These are phyloP conservation scores for Plasmopara halstedii DNA, from an alignment of 352 stramenopile species.

Conservation along the genomic window DNA sequence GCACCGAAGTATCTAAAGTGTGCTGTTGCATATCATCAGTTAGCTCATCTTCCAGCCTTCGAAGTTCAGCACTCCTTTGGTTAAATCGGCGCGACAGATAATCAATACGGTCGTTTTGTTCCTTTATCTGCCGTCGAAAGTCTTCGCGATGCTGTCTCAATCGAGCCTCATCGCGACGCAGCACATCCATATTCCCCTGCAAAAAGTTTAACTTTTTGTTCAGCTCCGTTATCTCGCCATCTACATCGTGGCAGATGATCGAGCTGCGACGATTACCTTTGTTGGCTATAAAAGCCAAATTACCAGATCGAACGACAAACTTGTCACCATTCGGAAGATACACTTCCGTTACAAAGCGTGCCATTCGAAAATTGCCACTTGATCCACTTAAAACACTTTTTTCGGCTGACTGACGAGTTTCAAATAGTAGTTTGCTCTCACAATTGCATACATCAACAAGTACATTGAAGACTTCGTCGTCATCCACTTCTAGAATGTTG, in stretches of 20 bases:
- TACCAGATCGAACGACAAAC: constrained; percentile 54
- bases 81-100: constrained; percentile 37
- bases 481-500: constrained; percentile 52
- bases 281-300: constrained; percentile 70
- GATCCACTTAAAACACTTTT: constrained; percentile 31
- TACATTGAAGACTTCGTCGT: constrained; percentile 71
- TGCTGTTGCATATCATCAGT: constrained; percentile 46
- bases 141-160: constrained; percentile 34
- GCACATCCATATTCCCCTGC: constrained; percentile 23
- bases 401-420: constrained; percentile 41
- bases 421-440: constrained; percentile 58
- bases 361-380: constrained; percentile 46
- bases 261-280: constrained; percentile 39
- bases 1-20: constrained; percentile 49
- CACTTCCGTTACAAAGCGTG: constrained; percentile 47
- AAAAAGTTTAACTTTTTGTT: constrained; percentile 33
- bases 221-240: constrained; percentile 42
- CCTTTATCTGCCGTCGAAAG: constrained; percentile 13
- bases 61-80: constrained; percentile 35
- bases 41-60: constrained; percentile 48
- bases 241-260: constrained; percentile 57
- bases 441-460: constrained; percentile 59
- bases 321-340: constrained; percentile 61
- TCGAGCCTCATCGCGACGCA: constrained; percentile 35
- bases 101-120: constrained; percentile 35